A percentile compares a stretch with the other conserved stretches of the same genome.
Evolutionary conservation across 192 early-diverging fungal genomes (phyloP).

Genomic region (Coemansia biformis): DNA sequence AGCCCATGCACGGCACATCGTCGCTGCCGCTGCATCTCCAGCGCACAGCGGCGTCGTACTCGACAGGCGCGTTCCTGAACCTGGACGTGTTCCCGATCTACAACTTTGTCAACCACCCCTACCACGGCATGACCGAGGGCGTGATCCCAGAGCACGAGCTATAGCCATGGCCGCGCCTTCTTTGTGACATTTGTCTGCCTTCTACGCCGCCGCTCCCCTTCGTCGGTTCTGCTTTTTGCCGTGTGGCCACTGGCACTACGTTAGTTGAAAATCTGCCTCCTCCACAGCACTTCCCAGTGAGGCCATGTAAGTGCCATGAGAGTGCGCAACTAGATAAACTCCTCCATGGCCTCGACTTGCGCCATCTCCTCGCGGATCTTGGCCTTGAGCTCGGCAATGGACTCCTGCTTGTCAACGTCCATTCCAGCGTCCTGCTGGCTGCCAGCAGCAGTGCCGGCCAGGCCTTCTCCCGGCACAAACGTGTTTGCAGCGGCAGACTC

Average conservation of each 20-base stretch:
- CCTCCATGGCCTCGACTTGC: conserved; percentile 43
- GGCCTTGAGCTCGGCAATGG: conserved; percentile 41
- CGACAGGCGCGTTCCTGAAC: conserved; percentile 62
- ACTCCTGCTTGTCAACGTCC: conserved; percentile 18
- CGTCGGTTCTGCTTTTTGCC: background rate
- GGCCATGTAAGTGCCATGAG: no score
- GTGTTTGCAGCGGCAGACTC: conserved; percentile 57
- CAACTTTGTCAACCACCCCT: conserved; percentile 74
- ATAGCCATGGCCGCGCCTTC: no score
- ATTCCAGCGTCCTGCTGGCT: conserved; percentile 3
- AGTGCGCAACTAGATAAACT: conserved; percentile 36
- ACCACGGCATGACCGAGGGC: conserved; percentile 57
- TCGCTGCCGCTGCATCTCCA: conserved; percentile 55
- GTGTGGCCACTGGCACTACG: no score
- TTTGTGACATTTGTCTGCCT: no score
- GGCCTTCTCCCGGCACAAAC: conserved; percentile 81
- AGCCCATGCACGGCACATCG: conserved; percentile 61
- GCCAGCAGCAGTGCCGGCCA: conserved; percentile 4
- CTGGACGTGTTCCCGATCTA: conserved; percentile 68
- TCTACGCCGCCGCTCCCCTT: no score
- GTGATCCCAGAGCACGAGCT: conserved; percentile 41
- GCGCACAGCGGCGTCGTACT: conserved; percentile 58
- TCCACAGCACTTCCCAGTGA: no score
- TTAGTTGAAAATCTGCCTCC: no score
- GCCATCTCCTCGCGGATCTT: conserved; percentile 46